Percentiles rank a stretch among this genome's conserved stretches.
Conservation (phyloP, 768 basidiomycete genomes). For the Panus rudis region DNA sequence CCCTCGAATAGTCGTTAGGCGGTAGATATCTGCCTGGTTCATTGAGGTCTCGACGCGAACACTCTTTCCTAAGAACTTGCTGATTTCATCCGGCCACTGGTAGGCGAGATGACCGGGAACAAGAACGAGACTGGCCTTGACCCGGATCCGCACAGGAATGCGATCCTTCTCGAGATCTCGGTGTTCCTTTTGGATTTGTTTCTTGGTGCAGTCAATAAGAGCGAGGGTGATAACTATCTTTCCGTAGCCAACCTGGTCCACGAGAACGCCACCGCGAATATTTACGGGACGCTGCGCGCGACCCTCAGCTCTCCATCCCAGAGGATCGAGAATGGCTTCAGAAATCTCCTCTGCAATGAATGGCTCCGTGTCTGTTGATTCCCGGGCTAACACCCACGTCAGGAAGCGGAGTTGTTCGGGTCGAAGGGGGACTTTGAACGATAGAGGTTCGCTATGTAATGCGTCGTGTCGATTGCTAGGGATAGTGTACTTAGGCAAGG, state of each 20-base stretch:
- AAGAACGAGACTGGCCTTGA: conserved; percentile 75
- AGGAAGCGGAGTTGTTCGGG: conserved; percentile 86
- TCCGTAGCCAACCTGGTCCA: conserved; percentile 95
- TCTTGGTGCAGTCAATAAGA: conserved; percentile 67
- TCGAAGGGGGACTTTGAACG: conserved; percentile 69
- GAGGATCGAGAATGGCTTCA: conserved; percentile 76
- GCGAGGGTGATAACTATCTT: conserved; percentile 94
- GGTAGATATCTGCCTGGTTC: no score
- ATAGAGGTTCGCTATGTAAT: conserved; percentile 68
- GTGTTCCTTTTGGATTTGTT: conserved; percentile 53
- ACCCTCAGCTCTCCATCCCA: conserved; percentile 94
- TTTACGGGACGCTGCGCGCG: conserved; percentile 71
- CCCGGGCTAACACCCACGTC: conserved; percentile 87
- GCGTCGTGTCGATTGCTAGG: conserved; percentile 70
- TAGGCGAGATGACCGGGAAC: conserved; percentile 87
- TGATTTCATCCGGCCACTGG: conserved; percentile 85
- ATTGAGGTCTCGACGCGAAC: no score
- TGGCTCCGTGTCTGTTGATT: conserved; percentile 52
- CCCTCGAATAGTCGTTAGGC: conserved; percentile 97
- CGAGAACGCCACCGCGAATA: conserved; percentile 85
- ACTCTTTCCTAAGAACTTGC: conserved; percentile 68
- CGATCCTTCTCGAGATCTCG: conserved; percentile 49
- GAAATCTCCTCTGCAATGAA: conserved; percentile 94
- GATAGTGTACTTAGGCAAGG: conserved; percentile 60
- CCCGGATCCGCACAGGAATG: no score